Percentiles rank a stretch among this genome's conserved stretches.
Conservation (phyloP, 345 rosid species). For the Balakata baccata region DNA sequence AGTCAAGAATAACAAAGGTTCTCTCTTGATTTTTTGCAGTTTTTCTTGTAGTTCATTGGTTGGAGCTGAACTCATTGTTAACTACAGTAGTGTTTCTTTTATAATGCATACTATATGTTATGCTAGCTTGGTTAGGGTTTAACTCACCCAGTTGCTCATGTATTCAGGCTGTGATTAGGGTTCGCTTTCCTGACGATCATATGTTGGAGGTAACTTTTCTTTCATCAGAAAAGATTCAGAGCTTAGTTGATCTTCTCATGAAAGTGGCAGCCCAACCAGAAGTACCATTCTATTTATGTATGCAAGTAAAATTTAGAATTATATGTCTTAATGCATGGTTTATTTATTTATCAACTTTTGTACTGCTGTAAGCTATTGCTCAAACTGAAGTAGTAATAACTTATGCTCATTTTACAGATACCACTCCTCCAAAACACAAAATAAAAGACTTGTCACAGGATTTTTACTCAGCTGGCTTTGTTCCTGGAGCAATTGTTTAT, state of each 20-base stretch:
- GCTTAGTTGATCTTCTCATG: constrained; percentile 65
- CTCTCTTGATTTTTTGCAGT: constrained; percentile 2
- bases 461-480: constrained; percentile 72
- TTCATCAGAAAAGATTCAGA: constrained; percentile 74
- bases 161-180: constrained; percentile 61
- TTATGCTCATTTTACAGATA: constrained; percentile 45
- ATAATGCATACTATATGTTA: neutral
- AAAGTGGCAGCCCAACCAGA: constrained; percentile 61
- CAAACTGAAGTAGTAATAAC: constrained; percentile 4
- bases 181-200: constrained; percentile 82
- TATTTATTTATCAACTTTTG: neutral
- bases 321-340: neutral
- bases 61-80: neutral
- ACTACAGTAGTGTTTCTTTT: neutral
- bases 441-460: constrained; percentile 73
- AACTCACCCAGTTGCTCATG: constrained; percentile 13
- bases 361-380: neutral
- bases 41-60: neutral
- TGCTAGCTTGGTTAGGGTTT: neutral
- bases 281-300: constrained; percentile 74
- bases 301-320: constrained; percentile 16
- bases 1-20: constrained; percentile 71
- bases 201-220: constrained; percentile 79
- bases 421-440: constrained; percentile 87
- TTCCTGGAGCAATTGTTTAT: constrained; percentile 93